A percentile compares a stretch with the other conserved stretches of the same genome.
Evolutionary conservation across 192 early-diverging fungal species (phyloP).

Genomic region (Backusella luteola): DNA sequence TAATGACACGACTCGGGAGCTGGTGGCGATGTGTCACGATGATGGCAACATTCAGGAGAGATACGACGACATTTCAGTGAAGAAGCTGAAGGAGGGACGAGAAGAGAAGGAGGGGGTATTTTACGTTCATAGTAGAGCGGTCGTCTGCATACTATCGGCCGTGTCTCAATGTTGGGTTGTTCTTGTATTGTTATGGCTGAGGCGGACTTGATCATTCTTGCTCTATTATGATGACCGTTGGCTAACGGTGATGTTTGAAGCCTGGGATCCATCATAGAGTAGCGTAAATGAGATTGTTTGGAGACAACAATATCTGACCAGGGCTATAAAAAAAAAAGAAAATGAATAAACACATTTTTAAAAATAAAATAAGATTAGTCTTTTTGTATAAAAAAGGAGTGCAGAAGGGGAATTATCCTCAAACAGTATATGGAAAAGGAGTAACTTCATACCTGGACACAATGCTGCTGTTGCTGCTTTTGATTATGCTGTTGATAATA

Average conservation of each 20-base stretch:
- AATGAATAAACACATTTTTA: not conserved
- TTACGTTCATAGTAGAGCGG: not conserved
- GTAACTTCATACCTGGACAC: not conserved
- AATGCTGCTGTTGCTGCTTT: not conserved
- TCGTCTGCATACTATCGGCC: not conserved
- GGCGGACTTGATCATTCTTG: not conserved
- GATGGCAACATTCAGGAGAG: slow-evolving; percentile 3
- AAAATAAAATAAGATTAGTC: not conserved
- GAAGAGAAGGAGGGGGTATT: not conserved
- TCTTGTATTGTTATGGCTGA: not conserved
- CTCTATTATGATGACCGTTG: not conserved
- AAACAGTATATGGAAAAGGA: not conserved
- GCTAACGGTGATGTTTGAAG: not conserved
- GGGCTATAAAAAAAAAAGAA: not conserved
- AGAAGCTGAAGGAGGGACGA: not conserved
- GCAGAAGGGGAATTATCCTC: not conserved
- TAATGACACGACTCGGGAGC: not conserved
- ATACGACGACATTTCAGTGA: not conserved
- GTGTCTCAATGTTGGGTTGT: not conserved
- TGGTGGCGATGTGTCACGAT: not conserved
- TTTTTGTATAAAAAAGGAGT: not conserved
- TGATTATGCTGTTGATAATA: not conserved
- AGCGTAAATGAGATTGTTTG: not conserved
- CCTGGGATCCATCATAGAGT: not conserved
- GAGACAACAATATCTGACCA: not conserved